Evolutionary conservation across 2,329 filamentous ascomycete species (phyloP).

Genomic region (Ceratocystis diversiconidia): DNA sequence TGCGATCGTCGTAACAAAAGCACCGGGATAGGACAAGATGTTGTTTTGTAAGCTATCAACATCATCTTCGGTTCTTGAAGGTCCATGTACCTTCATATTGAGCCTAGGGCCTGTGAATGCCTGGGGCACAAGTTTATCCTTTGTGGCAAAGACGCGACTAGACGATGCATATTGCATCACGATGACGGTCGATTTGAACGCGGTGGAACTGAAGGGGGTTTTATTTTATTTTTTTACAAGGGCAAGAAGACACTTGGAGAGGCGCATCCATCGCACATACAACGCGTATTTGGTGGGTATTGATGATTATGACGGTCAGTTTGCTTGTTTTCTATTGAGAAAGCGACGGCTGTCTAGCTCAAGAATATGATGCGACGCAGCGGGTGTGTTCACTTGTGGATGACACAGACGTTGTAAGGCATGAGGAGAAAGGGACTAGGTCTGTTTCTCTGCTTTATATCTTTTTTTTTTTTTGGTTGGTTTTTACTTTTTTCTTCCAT

Average conservation of each 20-base stretch:
- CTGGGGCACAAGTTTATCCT: background rate
- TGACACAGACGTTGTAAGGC: background rate
- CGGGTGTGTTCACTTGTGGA: background rate
- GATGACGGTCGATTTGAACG: background rate
- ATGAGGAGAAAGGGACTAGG: background rate
- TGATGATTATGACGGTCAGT: background rate
- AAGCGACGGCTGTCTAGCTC: background rate
- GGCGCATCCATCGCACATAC: background rate
- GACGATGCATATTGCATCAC: background rate
- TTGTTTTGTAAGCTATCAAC: background rate
- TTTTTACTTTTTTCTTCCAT: background rate
- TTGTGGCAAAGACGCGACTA: background rate
- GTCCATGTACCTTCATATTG: too few species aligned
- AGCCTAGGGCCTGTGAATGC: too few species aligned
- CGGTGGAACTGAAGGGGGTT: background rate
- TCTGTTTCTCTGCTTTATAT: constrained; percentile 17
- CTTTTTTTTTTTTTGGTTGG: constrained; percentile 10
- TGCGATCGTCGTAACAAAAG: background rate
- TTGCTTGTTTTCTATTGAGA: background rate
- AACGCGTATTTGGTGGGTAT: background rate
- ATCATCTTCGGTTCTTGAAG: background rate
- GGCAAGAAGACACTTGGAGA: background rate
- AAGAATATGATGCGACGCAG: background rate
- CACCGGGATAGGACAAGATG: background rate
- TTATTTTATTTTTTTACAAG: background rate